Evolutionary conservation across 768 basidiomycete genomes (phyloP).

Genomic region (Xerocomus spinulosus): DNA sequence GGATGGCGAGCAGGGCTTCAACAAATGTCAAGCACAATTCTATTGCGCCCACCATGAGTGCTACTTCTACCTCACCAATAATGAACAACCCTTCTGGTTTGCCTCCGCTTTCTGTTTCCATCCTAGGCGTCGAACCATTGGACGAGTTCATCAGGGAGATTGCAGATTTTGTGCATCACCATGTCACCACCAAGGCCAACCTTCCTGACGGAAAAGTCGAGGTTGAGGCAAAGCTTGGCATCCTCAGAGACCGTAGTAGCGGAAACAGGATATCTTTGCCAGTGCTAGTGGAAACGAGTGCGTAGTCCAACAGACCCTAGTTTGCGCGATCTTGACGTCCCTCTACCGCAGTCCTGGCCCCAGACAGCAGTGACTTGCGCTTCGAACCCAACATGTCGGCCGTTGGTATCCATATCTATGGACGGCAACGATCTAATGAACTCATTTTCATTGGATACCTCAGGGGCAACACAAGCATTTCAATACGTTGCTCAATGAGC

Average conservation of each 20-base stretch:
- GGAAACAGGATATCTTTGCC: slow-evolving; percentile 64
- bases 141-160: slow-evolving; percentile 93
- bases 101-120: slow-evolving; percentile 70
- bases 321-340: slow-evolving; percentile 3
- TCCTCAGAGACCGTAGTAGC: slow-evolving; percentile 54
- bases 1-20: slow-evolving; percentile 19
- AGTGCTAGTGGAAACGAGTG: slow-evolving; percentile 81
- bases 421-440: slow-evolving; percentile 2
- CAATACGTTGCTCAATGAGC: slow-evolving; percentile 82
- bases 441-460: slow-evolving; percentile 13
- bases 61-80: slow-evolving; percentile 12
- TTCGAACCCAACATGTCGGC: slow-evolving; percentile 94
- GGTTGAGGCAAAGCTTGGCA: slow-evolving; percentile 87
- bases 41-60: slow-evolving; percentile 5
- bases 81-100: slow-evolving; percentile 33
- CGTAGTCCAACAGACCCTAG: slow-evolving; percentile 27
- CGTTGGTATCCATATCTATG: slow-evolving; percentile 43
- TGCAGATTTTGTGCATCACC: slow-evolving; percentile 82
- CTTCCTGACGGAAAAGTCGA: slow-evolving; percentile 53
- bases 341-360: slow-evolving; percentile 53
- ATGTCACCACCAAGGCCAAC: slow-evolving; percentile 54
- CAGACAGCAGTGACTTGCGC: slow-evolving; percentile 56
- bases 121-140: slow-evolving; percentile 83
- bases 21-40: slow-evolving; percentile 21
- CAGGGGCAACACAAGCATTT: slow-evolving; percentile 85